Base-by-base conservation (phyloP, 1,284 basidiomycete genomes). In the Ceratobasidium papillatum region DNA sequence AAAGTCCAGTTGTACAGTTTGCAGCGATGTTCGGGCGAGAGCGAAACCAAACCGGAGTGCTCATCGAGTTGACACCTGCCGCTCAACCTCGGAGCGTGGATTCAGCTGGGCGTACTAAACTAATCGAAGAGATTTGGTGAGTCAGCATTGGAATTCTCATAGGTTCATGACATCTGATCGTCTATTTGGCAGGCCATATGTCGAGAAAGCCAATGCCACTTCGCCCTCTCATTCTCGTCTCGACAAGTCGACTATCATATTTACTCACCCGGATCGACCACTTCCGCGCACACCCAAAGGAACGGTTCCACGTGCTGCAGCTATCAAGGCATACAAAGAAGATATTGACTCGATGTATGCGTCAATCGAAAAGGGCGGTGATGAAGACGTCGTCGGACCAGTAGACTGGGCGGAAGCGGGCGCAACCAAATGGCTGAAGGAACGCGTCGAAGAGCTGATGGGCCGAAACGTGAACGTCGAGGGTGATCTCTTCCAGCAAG, bases 121-220 rank as follows among this genome's bases (percentile, higher is more conserved):
- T 83, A 75, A 68, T 82, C n/a, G 81, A 83, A 73, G 76, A 64
- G 59, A 83, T 85, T 8, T 82, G 82, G 83, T 85, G 51, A 14
- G 27, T 51, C 8, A 81, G 32, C 25, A 0, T 14, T 74, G 34
- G 2, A 58, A 43, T 64, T 19, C 7, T 14, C 14, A 14, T 62
- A 47, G 59, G 34, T 62, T 9, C 14, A 78, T 30, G 12, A 30
- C 41, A 30, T 27, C 43, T 27, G n/a, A 34, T n/a, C 47, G 14
- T 7, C 5, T 32, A n/a, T 8, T 30, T 49, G 14, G 32, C 66
- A 83, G 81, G 81, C 78, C 80, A 0, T 77, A 79, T 1, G 80
- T 86, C n/a, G 82, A 85, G 58, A 82, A 84, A 59, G 85, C 84
- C 0, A 86, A 86, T 76, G 79, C 77, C 58, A 76, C 77, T 17